Conservation (phyloP, 768 basidiomycete species). For the Collybia sp. region DNA sequence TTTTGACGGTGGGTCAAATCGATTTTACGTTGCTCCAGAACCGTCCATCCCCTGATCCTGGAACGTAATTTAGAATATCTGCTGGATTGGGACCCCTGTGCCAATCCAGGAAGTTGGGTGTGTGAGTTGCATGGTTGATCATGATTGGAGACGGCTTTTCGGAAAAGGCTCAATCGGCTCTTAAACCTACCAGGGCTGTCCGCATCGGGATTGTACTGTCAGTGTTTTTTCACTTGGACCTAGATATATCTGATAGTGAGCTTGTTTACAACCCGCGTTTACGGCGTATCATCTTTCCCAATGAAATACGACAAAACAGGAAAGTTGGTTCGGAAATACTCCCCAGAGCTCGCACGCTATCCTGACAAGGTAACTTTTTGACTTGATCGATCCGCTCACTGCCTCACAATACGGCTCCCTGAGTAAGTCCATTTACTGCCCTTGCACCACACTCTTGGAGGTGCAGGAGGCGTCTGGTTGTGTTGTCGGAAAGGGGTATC, state of each 20-base stretch:
- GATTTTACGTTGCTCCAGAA: not conserved
- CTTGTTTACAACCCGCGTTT: slow-evolving; percentile 5
- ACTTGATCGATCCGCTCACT: not conserved
- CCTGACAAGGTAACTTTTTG: slow-evolving; percentile 7
- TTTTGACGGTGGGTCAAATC: slow-evolving; percentile 7
- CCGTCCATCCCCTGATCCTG: not conserved
- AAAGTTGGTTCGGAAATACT: slow-evolving; percentile 6
- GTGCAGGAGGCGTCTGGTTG: slow-evolving; percentile 4
- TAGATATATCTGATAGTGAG: not conserved
- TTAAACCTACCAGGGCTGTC: slow-evolving; percentile 6
- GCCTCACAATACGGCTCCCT: not conserved
- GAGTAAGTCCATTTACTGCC: slow-evolving; percentile 6
- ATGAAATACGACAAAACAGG: slow-evolving; percentile 10
- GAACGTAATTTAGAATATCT: slow-evolving; percentile 4
- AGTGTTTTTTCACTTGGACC: not conserved
- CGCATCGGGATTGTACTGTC: slow-evolving; percentile 9
- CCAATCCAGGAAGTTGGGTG: slow-evolving; percentile 10
- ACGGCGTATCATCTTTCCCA: slow-evolving; percentile 8
- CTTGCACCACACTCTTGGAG: slow-evolving; percentile 3
- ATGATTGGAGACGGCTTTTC: not conserved
- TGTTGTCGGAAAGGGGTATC: slow-evolving; percentile 7
- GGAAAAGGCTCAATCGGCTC: not conserved
- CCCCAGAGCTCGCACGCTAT: slow-evolving; percentile 6
- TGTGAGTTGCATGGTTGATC: slow-evolving; percentile 3
- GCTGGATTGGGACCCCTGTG: slow-evolving; percentile 8